phyloP scores from a whole-genome alignment of 139 green algal species.

The Nannochloris sp. region DNA sequence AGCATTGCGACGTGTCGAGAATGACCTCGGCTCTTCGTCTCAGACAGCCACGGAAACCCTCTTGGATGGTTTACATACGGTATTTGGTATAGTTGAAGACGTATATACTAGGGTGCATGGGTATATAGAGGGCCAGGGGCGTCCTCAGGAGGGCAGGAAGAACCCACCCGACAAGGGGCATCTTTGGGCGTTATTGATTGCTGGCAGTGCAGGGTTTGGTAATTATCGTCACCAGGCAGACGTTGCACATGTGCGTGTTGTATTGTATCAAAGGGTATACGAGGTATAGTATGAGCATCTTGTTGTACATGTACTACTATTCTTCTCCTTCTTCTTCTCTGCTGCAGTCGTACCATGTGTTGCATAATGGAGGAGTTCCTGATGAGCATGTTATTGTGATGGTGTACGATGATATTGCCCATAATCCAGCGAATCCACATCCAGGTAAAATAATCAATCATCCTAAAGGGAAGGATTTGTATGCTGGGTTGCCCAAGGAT shows the following conservation, averaged over 20 bases:
- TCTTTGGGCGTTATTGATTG: constrained; percentile 82
- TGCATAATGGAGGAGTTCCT: constrained; percentile 37
- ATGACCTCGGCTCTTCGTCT: no score
- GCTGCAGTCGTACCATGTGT: constrained; percentile 66
- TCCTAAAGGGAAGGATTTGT: constrained; percentile 76
- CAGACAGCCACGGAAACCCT: no score
- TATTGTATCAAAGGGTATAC: no score
- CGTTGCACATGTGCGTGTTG: constrained; percentile 39
- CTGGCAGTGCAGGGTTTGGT: constrained; percentile 65
- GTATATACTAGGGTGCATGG: no score
- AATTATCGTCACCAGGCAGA: constrained; percentile 91
- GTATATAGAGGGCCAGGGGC: no score
- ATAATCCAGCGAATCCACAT: constrained; percentile 64
- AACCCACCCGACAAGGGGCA: constrained; percentile 3
- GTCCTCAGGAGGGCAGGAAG: no score
- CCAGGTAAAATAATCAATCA: constrained; percentile 83
- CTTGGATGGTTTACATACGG: no score
- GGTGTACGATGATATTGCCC: constrained; percentile 84
- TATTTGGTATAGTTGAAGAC: no score
- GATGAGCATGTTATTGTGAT: constrained; percentile 73
- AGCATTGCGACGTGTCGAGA: no score
- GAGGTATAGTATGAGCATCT: no score
- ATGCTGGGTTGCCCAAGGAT: constrained; percentile 70
- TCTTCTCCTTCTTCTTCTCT: neutral
- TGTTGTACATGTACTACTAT: neutral